These are phyloP conservation scores for Podila epicladia DNA, from an alignment of 192 early-diverging fungal species.

Conservation along the genomic window DNA sequence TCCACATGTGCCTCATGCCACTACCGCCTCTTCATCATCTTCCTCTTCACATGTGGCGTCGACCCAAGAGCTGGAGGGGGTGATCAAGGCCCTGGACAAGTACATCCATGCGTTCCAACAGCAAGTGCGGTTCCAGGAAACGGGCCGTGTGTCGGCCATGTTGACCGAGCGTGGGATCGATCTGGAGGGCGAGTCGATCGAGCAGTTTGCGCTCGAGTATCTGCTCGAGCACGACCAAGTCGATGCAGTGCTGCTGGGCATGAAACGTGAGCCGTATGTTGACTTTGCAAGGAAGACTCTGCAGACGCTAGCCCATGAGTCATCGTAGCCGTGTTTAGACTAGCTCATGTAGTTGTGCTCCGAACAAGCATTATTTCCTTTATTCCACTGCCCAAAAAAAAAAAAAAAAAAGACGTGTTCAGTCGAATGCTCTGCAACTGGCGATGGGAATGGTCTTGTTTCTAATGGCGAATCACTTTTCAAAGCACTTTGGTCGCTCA, in stretches of 20 bases:
- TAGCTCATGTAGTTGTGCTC: too few species aligned
- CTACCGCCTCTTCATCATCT: too few species aligned
- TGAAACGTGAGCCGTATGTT: conserved; percentile 47
- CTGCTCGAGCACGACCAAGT: conserved; percentile 37
- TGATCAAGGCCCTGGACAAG: conserved; percentile 15
- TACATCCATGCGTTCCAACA: conserved; percentile 37
- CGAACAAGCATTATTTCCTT: too few species aligned
- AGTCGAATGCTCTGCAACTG: too few species aligned
- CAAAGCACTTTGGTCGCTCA: too few species aligned
- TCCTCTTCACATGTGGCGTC: not conserved
- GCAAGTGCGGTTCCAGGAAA: conserved; percentile 47
- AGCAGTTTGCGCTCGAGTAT: conserved; percentile 45
- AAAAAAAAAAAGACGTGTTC: too few species aligned
- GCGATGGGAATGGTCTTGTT: too few species aligned
- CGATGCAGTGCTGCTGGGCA: conserved; percentile 44
- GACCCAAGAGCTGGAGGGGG: conserved; percentile 9
- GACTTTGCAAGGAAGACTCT: conserved; percentile 43
- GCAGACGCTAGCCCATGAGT: not conserved
- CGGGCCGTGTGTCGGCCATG: conserved; percentile 18
- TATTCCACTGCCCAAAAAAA: too few species aligned
- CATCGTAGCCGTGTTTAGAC: too few species aligned
- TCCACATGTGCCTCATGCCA: too few species aligned
- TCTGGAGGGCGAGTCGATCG: conserved; percentile 30
- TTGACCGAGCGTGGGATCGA: conserved; percentile 30
- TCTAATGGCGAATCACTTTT: too few species aligned